Conservation (phyloP, 2,329 filamentous ascomycete species). For the Arthroderma sp. region DNA sequence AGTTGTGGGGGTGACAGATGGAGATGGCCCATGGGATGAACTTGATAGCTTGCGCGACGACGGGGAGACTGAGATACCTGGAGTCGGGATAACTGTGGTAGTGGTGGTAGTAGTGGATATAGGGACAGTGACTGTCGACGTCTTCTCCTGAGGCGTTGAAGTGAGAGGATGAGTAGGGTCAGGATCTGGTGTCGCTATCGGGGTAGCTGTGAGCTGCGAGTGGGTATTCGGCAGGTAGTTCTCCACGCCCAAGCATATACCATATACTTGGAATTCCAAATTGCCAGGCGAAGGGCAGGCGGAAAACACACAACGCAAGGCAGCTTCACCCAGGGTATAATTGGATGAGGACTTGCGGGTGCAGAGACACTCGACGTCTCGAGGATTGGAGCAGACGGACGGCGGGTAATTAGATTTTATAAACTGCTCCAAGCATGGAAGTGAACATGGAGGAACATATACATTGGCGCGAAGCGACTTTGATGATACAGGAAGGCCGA, state of each 20-base stretch:
- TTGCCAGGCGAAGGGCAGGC: slow-evolving; percentile 39
- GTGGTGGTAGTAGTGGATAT: not conserved
- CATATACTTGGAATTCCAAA: slow-evolving; percentile 33
- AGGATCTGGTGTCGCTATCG: slow-evolving; percentile 9
- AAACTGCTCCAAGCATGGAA: slow-evolving; percentile 50
- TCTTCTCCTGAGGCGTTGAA: not conserved
- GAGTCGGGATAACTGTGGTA: not conserved
- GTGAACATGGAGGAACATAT: slow-evolving; percentile 45
- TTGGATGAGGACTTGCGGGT: slow-evolving; percentile 44
- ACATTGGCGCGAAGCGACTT: no score
- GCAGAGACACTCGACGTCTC: slow-evolving; percentile 52
- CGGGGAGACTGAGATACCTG: not conserved
- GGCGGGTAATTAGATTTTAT: slow-evolving; percentile 46
- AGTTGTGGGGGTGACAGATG: no score
- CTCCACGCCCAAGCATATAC: slow-evolving; percentile 43
- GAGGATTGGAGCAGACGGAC: slow-evolving; percentile 35
- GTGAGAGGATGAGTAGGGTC: slow-evolving; percentile 9
- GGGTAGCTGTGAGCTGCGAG: slow-evolving; percentile 19
- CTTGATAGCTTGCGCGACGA: not conserved
- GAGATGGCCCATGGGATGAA: not conserved
- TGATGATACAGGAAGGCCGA: no score
- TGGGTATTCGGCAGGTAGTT: slow-evolving; percentile 46
- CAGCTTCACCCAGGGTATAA: slow-evolving; percentile 60
- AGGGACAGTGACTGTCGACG: not conserved
- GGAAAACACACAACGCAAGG: slow-evolving; percentile 52